Percentiles rank a stretch among this genome's conserved stretches.
These are phyloP conservation scores for Wickerhamiella slavikovae DNA, from an alignment of 805 yeast genomes.

Conservation along the genomic window DNA sequence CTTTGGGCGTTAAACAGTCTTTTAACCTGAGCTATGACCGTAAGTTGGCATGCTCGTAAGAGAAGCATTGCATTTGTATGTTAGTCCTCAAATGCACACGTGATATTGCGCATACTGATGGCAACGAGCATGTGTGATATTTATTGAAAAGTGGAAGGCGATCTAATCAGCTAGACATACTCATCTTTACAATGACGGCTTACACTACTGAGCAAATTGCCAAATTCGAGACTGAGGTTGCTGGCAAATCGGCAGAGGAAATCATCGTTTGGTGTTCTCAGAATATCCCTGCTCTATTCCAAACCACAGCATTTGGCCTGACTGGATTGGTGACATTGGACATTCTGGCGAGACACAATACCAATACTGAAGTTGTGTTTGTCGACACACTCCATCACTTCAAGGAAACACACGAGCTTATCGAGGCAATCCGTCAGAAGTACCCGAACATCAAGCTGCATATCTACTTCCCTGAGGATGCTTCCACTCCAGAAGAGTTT, in stretches of 20 bases:
- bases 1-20: too few relatives aligned
- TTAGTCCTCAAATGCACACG: too few relatives aligned
- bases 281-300: conserved; percentile 69
- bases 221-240: conserved; percentile 43
- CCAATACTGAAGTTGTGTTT: conserved; percentile 55
- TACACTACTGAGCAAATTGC: conserved; percentile 27
- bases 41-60: too few relatives aligned
- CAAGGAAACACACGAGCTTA: conserved; percentile 74
- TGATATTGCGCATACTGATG: too few relatives aligned
- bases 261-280: conserved; percentile 62
- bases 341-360: conserved; percentile 35
- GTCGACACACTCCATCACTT: conserved; percentile 84
- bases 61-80: too few relatives aligned
- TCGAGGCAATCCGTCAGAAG: conserved; percentile 31
- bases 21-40: too few relatives aligned
- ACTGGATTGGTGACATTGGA: conserved; percentile 81
- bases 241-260: conserved; percentile 41
- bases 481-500: conserved; percentile 40
- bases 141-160: too few relatives aligned
- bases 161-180: too few relatives aligned
- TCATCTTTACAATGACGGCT: too few relatives aligned
- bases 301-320: conserved; percentile 88
- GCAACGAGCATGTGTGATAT: too few relatives aligned
- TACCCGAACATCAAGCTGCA: conserved; percentile 40
- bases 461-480: conserved; percentile 44